phyloP scores from a whole-genome alignment of 2,329 filamentous ascomycete species.

The Teratosphaeriaceae sp. region DNA sequence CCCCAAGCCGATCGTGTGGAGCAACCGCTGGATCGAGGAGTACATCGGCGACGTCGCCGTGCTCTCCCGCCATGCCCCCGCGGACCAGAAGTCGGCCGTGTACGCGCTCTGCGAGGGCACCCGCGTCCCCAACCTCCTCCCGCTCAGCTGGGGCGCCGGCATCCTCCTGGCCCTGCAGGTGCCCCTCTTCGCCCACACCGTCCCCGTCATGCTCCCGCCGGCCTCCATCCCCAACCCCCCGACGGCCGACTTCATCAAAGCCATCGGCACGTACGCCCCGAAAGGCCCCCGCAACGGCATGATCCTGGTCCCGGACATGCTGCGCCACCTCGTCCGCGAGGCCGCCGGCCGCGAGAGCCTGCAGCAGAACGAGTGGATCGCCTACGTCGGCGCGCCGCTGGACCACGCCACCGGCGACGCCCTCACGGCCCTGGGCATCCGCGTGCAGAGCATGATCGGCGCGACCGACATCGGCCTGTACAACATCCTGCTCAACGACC shows the following conservation, averaged over 20 bases:
- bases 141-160: constrained; percentile 10
- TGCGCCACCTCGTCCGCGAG: constrained; percentile 7
- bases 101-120: background rate
- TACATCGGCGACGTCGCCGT: background rate
- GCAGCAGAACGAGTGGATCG: constrained; percentile 6
- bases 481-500: constrained; percentile 8
- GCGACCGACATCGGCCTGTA: constrained; percentile 11
- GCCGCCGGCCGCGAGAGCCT: constrained; percentile 2
- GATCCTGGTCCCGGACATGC: constrained; percentile 6
- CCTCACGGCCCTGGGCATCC: constrained; percentile 8
- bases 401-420: constrained; percentile 11
- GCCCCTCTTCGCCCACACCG: constrained; percentile 4
- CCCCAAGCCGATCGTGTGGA: constrained; percentile 8
- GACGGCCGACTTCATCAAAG: constrained; percentile 16
- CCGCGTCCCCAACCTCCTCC: constrained; percentile 3
- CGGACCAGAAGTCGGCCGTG: constrained; percentile 4
- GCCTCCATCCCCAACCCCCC: constrained; percentile 9
- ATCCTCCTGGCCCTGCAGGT: background rate
- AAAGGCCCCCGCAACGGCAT: constrained; percentile 4
- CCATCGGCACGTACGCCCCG: constrained; percentile 9
- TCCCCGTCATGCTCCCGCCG: constrained; percentile 9
- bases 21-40: background rate
- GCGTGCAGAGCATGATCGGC: constrained; percentile 11
- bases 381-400: constrained; percentile 10
- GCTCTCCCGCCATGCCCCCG: background rate